Base-by-base conservation (phyloP, 2,329 filamentous ascomycete genomes). In the Aspergillus versicolor region DNA sequence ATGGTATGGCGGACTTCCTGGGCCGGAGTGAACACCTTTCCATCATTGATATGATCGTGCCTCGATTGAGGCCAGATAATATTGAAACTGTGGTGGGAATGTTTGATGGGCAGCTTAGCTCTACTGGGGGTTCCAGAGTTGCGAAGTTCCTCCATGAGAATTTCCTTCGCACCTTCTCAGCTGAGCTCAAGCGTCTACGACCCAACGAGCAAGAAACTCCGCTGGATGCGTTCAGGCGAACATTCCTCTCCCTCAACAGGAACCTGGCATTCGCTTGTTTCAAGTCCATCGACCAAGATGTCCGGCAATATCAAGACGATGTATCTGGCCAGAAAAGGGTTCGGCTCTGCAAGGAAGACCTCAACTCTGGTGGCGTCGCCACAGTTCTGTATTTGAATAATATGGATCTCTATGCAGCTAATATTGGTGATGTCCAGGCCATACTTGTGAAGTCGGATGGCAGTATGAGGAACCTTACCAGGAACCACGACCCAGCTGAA, bases 61-160 rank as follows among this genome's bases (percentile, higher is more conserved):
- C 94, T 11, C 86, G 91, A 45, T 94, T 97, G 77, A 89, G 92
- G 68, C 90, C 92, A 15, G 90, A 89, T 52, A 92, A 97, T 64
- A 88, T 91, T 43, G 92, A 97, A 73, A 92, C 91, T 44, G 82
- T 99, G 2, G 78, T 99, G 45, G 94, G 93, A n/a, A 83, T 99
- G 74, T 99, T 99, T 69, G 95, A 99, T 70, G 94, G 94, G 3
- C 91, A 97, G 71, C 85, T 88, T n/a, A 81, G 95, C 57, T 90
- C 91, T 2, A 92, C 86, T 60, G 90, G 92, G 59, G 95, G 94
- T 43, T 97, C 92, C 61, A 95, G 95, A 77, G 91, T 99, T 65
- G 92, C 94, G 63, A 97, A 97, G 72, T 99, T 91, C 68, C 79
- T 99, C 30, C 93, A 99, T 70, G 94, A 99, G 76, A 93, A 97